A percentile compares a stretch with the other conserved stretches of the same genome.
Evolutionary conservation across 257 asterid species (phyloP).

Genomic region (Rauvolfia tetraphylla): DNA sequence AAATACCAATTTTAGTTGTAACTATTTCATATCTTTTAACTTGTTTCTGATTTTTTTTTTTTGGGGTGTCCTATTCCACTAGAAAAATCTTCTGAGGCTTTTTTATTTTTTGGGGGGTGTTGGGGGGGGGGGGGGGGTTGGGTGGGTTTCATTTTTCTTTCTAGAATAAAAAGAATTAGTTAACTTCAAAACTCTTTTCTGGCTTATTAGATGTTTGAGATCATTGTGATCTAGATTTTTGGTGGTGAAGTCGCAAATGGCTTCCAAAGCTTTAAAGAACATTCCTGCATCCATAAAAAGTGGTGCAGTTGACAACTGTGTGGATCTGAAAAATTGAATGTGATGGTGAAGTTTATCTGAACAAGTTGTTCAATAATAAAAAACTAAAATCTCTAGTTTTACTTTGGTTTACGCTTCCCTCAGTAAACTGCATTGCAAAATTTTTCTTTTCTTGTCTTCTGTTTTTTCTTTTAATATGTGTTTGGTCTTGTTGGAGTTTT

Average conservation of each 20-base stretch:
- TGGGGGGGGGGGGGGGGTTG: no score
- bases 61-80: background rate
- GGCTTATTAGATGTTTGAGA: background rate
- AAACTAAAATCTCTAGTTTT: background rate
- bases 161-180: no score
- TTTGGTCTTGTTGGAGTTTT: background rate
- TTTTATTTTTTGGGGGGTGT: no score
- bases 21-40: background rate
- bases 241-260: conserved; percentile 7
- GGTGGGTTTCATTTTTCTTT: no score
- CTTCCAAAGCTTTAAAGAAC: background rate
- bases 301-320: background rate
- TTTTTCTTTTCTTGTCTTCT: no score
- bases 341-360: background rate
- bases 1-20: background rate
- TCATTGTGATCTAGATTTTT: background rate
- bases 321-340: background rate
- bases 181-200: background rate
- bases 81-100: background rate
- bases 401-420: background rate
- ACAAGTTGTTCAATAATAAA: background rate
- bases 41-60: background rate
- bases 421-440: no score
- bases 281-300: background rate
- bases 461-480: background rate